Evolutionary conservation across 2,329 filamentous ascomycete species (phyloP), one percentile per base, ranked within the genome.

Genomic region (Paracamarosporium sp.): DNA sequence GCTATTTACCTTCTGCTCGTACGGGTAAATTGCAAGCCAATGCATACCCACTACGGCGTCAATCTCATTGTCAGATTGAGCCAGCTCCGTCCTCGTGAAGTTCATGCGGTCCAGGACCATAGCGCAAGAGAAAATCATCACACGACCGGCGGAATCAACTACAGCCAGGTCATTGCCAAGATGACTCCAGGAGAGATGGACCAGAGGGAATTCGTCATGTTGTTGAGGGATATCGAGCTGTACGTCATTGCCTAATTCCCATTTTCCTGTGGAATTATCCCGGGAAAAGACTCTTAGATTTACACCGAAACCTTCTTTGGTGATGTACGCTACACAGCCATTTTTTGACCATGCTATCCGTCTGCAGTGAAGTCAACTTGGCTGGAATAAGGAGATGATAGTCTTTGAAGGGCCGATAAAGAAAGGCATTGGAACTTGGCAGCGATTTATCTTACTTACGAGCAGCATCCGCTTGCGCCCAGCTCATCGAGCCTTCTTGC

Each of bases 291-390:
- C 89, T 57, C 89, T 87, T 44, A 96, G 82, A 70, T 90, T 87
- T 51, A 97, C 80, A 13, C 82, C 83, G 46, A 84, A 84, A 27
- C 91, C 90, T 76, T 93, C 90, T 15, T 86, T 79, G 20, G 88
- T 86, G 64, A 98, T 90, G 53, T 89, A 90, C 27, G 93, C 93
- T 64, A 98, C 91, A 58, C 89, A 92, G 41, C 94, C 94, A 59
- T 88, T 86, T 68, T 89, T 93, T 11, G 94, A 97, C 93, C 94
- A 98, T 28, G 90, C 88, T 53, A 97, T 85, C 63, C 87, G 87
- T 73, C 93, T 96, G 57, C 3, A 24, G 9, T 8, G 31, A 17
- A 22, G 24, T 50, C 8, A 50, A 33, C 25, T 17, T 13, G 44
- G 27, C 28, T 17, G 17, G 6, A 38, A 38, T 15, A 38, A 38